Evolutionary conservation across 2,329 filamentous ascomycete species (phyloP), one percentile per base, ranked within the genome.

Genomic region (Lachnellula hyalina): DNA sequence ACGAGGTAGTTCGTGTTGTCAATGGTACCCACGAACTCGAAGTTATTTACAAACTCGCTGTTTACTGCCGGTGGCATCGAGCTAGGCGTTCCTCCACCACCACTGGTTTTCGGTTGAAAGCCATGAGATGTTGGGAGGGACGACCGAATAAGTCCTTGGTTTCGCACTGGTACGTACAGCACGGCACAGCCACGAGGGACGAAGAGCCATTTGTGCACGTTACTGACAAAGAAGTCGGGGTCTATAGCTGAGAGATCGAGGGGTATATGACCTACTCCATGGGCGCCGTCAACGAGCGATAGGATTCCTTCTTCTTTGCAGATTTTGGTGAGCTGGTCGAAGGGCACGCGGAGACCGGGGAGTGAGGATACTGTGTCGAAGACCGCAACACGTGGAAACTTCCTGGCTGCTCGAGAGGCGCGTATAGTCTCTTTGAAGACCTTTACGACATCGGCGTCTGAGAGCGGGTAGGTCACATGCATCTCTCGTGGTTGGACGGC

Each of bases 181-280:
- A 94, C 75, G 2, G 90, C 90, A 67, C 87, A 91, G 15, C 86
- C 87, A 34, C 92, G 84, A 0, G 92, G 93, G 0, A 83, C 82
- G 66, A 83, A 85, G 7, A 96, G 82, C 93, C 93, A 97, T 75
- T 96, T 96, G 75, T 96, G 89, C 63, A 85, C 89, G 70, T 96
- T 96, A 53, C 80, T 86, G 14, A 93, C 80, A 66, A 95, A 89
- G 73, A 96, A 96, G 70, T 96, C 92, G 0, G 90, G 85, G 59
- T 91, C 81, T 2, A 91, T 73, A 4, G 72, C 70, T 0, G 68
- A 60, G 14, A 96, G 72, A 69, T 95, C 82, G 7, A 96, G 70
- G 1, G 80, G 76, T 7, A 96, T 78, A 71, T 94, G 87, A 2
- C 93, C 93, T 23, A 96, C 74, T 1, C 87, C 86, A 71, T 97